Evolutionary conservation across 2,329 filamentous ascomycete genomes (phyloP).

Genomic region (Colletotrichum noveboracense): DNA sequence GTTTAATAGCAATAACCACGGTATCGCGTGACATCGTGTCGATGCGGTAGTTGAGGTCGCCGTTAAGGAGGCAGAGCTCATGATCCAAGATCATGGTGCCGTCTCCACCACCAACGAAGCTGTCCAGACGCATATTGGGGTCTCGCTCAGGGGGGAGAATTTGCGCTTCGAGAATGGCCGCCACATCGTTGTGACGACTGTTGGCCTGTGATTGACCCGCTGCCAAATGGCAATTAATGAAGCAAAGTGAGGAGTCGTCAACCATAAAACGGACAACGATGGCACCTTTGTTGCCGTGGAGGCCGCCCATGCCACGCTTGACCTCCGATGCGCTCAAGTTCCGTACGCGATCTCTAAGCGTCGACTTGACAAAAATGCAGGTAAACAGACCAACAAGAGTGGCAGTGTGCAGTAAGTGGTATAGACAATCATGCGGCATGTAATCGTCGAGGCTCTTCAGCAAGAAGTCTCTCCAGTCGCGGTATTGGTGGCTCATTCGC

Average conservation of each 20-base stretch:
- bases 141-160: slow-evolving; percentile 78
- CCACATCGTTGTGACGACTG: slow-evolving; percentile 90
- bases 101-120: slow-evolving; percentile 90
- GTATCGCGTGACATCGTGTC: slow-evolving; percentile 95
- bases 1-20: slow-evolving; percentile 83
- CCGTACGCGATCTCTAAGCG: slow-evolving; percentile 76
- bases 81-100: slow-evolving; percentile 95
- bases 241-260: slow-evolving; percentile 93
- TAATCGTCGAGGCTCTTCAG: slow-evolving; percentile 82
- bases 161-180: slow-evolving; percentile 82
- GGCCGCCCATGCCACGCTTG: slow-evolving; percentile 93
- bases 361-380: slow-evolving; percentile 90
- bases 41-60: slow-evolving; percentile 97
- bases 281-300: slow-evolving; percentile 96
- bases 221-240: slow-evolving; percentile 96
- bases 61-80: slow-evolving; percentile 95
- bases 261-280: slow-evolving; percentile 90
- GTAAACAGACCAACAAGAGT: slow-evolving; percentile 95
- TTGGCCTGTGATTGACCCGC: slow-evolving; percentile 91
- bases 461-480: slow-evolving; percentile 93
- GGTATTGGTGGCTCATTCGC: slow-evolving; percentile 96
- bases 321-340: slow-evolving; percentile 83
- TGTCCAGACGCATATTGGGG: slow-evolving; percentile 71
- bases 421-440: slow-evolving; percentile 77
- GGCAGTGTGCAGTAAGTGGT: slow-evolving; percentile 85